Base-by-base conservation (phyloP, 495 filamentous ascomycete genomes). In the Glonium stellatum region DNA sequence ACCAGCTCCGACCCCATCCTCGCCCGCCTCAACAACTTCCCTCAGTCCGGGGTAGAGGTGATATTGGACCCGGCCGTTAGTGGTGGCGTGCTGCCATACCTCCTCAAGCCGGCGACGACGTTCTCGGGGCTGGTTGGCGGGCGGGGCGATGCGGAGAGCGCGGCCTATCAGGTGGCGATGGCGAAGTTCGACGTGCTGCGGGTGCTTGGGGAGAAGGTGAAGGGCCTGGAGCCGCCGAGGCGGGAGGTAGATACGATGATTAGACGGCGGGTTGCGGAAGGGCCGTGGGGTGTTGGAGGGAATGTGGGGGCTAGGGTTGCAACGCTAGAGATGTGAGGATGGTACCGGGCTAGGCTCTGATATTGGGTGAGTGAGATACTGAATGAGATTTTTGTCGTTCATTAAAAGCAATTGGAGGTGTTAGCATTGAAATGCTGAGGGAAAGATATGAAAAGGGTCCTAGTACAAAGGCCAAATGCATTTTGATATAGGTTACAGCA, bases 51-150 rank as follows among this genome's bases (percentile, higher is more conserved):
- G 19, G 21, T 67, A 44, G 65, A 58, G 9, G 25, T 64, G 22
- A 49, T 64, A 12, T 41, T 64, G 25, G 62, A 62, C 31, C 67
- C 59, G 2, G 47, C 37, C 5, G 52, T 62, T 13, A 65, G 64
- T 37, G 65, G 62, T 15, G 53, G 75, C 12, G 71, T 84, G 5
- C 67, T 86, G 5, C 82, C 82, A 0, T 85, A 80, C 65, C 74
- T 87, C 1, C 79, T 86, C 56, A 78, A 78, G 48, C 82, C 81
- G 13, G 77, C 84, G 12, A 77, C 80, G 25, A 78, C 77, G 1
- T 84, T 82, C 48, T 75, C 78, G 21, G 82, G 81, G 35, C 77
- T 84, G 47, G 81, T 84, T 0, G 80, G 81, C 13, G 82, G 82
- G 23, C 75, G 77, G 2, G 82, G 80, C 1, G 82, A 84, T 59